Conservation (phyloP, 1,139 yeast genomes). For the Kurtzmaniella quercitrusa region DNA sequence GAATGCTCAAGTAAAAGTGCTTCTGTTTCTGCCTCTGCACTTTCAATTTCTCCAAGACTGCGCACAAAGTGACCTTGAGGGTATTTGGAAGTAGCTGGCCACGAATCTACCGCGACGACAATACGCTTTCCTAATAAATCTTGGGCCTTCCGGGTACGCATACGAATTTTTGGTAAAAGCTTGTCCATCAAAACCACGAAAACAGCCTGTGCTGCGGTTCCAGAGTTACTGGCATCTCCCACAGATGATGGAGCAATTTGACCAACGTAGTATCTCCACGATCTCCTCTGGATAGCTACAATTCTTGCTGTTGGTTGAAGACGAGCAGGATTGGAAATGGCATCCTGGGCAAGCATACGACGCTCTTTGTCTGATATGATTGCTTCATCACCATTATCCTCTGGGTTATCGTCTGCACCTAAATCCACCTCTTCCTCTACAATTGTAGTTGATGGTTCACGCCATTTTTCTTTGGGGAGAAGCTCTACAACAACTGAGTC, state of each 20-base stretch:
- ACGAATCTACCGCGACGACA: conserved; percentile 86
- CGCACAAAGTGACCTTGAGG: conserved; percentile 97
- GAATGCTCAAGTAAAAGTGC: conserved; percentile 92
- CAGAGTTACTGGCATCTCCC: conserved; percentile 45
- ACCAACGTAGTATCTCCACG: conserved; percentile 96
- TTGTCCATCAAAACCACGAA: conserved; percentile 88
- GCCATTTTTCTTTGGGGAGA: conserved; percentile 84
- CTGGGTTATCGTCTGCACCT: conserved; percentile 40
- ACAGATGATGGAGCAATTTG: conserved; percentile 84
- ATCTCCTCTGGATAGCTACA: conserved; percentile 83
- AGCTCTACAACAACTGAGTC: conserved; percentile 90
- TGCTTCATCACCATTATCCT: conserved; percentile 34
- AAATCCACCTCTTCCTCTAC: conserved; percentile 71
- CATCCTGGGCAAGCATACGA: conserved; percentile 70
- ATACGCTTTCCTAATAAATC: conserved; percentile 84
- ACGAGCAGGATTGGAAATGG: conserved; percentile 50
- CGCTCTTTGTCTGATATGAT: conserved; percentile 76
- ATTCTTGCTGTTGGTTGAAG: conserved; percentile 89
- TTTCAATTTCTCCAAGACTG: conserved; percentile 83
- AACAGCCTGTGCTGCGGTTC: conserved; percentile 68
- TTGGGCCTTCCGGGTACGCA: conserved; percentile 80
- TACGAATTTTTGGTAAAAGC: conserved; percentile 81
- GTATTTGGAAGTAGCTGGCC: conserved; percentile 80
- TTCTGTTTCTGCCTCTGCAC: conserved; percentile 94
- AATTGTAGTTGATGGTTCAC: conserved; percentile 74